Conservation (phyloP, 345 rosid species). For the Gossypium bickii region DNA sequence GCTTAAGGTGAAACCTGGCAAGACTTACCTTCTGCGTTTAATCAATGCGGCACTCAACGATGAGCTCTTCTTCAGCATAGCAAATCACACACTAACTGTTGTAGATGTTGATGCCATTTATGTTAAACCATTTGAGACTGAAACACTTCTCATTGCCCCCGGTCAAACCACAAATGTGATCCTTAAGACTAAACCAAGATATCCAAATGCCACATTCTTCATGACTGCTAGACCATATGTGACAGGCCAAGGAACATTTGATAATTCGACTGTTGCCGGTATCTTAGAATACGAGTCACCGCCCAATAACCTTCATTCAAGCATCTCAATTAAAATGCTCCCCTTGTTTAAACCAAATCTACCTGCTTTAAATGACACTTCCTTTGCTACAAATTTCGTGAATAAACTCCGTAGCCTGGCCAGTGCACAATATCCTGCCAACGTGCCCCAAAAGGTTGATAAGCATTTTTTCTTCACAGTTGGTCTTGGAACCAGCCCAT, state of each 20-base stretch:
- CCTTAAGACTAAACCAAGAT: slow-evolving; percentile 33
- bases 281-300: slow-evolving; percentile 32
- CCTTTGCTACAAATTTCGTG: slow-evolving; percentile 41
- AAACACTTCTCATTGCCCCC: slow-evolving; percentile 38
- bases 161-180: slow-evolving; percentile 49
- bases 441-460: slow-evolving; percentile 51
- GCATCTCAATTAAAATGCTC: slow-evolving; percentile 30
- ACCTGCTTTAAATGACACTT: slow-evolving; percentile 53
- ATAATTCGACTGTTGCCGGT: slow-evolving; percentile 40
- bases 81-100: slow-evolving; percentile 42
- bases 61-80: slow-evolving; percentile 53
- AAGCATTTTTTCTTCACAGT: slow-evolving; percentile 47
- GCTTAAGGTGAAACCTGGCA: slow-evolving; percentile 46
- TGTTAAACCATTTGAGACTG: slow-evolving; percentile 37
- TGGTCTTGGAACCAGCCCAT: slow-evolving; percentile 55
- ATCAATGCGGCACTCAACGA: slow-evolving; percentile 53
- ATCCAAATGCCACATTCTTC: slow-evolving; percentile 47
- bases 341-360: slow-evolving; percentile 44
- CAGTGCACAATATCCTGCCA: slow-evolving; percentile 42
- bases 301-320: slow-evolving; percentile 18
- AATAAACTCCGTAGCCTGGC: slow-evolving; percentile 49
- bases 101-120: slow-evolving; percentile 44
- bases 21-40: slow-evolving; percentile 40
- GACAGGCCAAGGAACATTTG: slow-evolving; percentile 61
- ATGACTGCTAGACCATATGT: slow-evolving; percentile 62